These are phyloP conservation scores for Pterocarpus macrocarpus DNA, from an alignment of 306 rosid genomes.

Conservation along the genomic window DNA sequence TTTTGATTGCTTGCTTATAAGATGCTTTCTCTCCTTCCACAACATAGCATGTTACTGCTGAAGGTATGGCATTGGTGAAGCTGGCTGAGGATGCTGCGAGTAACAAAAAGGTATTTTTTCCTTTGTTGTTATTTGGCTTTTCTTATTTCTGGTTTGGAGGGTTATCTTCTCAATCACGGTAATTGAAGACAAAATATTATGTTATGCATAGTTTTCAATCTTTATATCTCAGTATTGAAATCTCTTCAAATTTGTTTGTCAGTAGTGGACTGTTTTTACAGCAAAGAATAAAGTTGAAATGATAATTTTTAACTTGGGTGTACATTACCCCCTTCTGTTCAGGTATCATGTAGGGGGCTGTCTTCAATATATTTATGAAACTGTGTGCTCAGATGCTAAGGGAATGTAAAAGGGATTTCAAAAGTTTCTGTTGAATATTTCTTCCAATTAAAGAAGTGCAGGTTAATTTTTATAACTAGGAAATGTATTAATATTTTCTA, in stretches of 20 bases:
- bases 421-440: slow-evolving; percentile 6
- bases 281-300: neutral
- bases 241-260: slow-evolving; percentile 25
- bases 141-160: slow-evolving; percentile 19
- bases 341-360: slow-evolving; percentile 1
- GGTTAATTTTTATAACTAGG: neutral
- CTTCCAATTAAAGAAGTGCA: slow-evolving; percentile 7
- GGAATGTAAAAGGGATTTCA: slow-evolving; percentile 5
- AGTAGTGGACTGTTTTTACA: neutral
- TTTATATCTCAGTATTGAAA: neutral
- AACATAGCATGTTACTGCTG: slow-evolving; percentile 87
- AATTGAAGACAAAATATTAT: slow-evolving; percentile 13
- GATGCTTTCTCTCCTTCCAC: slow-evolving; percentile 41
- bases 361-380: slow-evolving; percentile 6
- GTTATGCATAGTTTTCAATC: neutral
- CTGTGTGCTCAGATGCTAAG: neutral
- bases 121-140: slow-evolving; percentile 16
- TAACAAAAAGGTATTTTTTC: slow-evolving; percentile 75
- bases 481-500: slow-evolving; percentile 2
- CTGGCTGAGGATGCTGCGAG: slow-evolving; percentile 97
- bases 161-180: slow-evolving; percentile 5
- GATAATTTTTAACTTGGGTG: neutral
- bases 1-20: slow-evolving; percentile 25
- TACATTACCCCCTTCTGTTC: neutral
- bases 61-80: slow-evolving; percentile 90